Percentiles rank a stretch among this genome's conserved stretches.
Conservation (phyloP, 257 asterid species). For the Datura wrightii region DNA sequence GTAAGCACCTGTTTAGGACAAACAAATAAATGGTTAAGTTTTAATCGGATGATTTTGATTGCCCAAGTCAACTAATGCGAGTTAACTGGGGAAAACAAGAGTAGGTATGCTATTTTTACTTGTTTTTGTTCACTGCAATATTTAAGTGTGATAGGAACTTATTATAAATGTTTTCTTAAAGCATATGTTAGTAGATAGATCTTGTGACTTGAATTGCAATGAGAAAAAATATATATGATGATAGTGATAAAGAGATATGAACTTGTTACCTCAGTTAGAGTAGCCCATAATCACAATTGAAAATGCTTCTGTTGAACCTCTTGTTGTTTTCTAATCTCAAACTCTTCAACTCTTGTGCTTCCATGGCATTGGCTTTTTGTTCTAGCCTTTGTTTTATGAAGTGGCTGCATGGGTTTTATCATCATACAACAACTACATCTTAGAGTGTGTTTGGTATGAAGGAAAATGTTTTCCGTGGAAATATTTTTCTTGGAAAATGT, state of each 20-base stretch:
- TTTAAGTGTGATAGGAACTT: background rate
- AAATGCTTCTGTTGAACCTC: conserved; percentile 5
- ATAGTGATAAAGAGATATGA: background rate
- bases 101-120: background rate
- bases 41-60: background rate
- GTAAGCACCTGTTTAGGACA: background rate
- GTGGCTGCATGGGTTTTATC: background rate
- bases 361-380: background rate
- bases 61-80: background rate
- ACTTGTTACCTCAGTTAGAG: background rate
- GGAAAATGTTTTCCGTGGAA: no score
- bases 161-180: background rate
- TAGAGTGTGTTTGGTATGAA: no score
- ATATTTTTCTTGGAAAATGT: no score
- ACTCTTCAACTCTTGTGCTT: background rate
- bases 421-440: no score
- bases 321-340: background rate
- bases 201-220: background rate
- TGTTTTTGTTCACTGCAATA: conserved; percentile 12
- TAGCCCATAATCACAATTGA: background rate
- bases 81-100: background rate
- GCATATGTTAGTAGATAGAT: background rate
- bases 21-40: background rate
- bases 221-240: background rate
- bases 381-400: background rate